Percentiles rank a stretch among this genome's conserved stretches.
Conservation (phyloP, 805 yeast genomes). For the Barnettozyma sucrosica region DNA sequence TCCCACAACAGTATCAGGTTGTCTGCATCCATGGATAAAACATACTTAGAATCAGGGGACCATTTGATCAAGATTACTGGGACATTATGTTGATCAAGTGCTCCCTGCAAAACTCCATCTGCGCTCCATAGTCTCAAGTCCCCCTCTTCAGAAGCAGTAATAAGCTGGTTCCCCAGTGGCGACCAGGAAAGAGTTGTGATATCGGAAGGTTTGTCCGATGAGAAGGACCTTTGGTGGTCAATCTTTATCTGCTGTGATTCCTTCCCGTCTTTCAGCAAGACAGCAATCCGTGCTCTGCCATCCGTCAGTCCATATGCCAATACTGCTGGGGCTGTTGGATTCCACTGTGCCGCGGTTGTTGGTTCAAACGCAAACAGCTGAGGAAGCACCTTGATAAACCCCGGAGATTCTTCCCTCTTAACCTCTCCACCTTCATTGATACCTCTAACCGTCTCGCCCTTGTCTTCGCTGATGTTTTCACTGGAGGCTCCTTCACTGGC, state of each 20-base stretch:
- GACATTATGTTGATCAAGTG: constrained; percentile 44
- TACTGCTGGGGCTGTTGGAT: constrained; percentile 39
- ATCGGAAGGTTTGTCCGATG: constrained; percentile 15
- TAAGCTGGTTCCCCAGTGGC: constrained; percentile 52
- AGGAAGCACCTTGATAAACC: constrained; percentile 31
- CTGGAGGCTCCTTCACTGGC: constrained; percentile 23
- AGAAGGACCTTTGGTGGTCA: constrained; percentile 29
- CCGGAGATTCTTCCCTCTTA: constrained; percentile 17
- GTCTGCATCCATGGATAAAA: constrained; percentile 56
- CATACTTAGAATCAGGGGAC: constrained; percentile 49
- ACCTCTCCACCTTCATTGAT: not conserved
- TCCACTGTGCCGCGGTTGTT: constrained; percentile 49
- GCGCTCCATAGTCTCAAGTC: constrained; percentile 75
- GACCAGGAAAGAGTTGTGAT: constrained; percentile 52
- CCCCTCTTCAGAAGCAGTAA: constrained; percentile 65
- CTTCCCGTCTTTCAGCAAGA: constrained; percentile 26
- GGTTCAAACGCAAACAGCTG: constrained; percentile 37
- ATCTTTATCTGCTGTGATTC: constrained; percentile 11
- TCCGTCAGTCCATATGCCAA: constrained; percentile 52
- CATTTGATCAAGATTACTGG: constrained; percentile 56
- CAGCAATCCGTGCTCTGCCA: constrained; percentile 41
- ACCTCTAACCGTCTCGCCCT: constrained; percentile 1
- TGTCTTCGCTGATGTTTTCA: constrained; percentile 1
- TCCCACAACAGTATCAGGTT: constrained; percentile 63
- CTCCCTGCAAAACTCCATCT: constrained; percentile 59